Percentiles rank a stretch among this genome's conserved stretches.
Evolutionary conservation across 768 basidiomycete genomes (phyloP).

Genomic region (Krasilnikovozyma curviuscula): DNA sequence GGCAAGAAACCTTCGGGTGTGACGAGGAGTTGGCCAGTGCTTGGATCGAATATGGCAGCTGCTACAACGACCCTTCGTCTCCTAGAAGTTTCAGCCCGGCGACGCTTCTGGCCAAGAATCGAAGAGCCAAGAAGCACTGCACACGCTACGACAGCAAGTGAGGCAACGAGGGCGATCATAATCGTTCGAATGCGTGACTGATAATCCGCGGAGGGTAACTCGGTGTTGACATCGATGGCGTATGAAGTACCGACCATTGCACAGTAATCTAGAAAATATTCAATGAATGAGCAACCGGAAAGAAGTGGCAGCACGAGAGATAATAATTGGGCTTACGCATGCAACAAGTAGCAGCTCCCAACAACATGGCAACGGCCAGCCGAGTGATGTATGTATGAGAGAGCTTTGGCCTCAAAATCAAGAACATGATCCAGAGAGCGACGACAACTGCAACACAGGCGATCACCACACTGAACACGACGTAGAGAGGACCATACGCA

Average conservation of each 20-base stretch:
- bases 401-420: slow-evolving; percentile 28
- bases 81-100: slow-evolving; percentile 14
- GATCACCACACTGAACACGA: slow-evolving; percentile 25
- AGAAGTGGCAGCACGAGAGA: background rate
- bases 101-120: slow-evolving; percentile 16
- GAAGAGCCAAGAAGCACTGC: slow-evolving; percentile 21
- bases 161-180: slow-evolving; percentile 24
- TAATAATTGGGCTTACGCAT: too few relatives aligned
- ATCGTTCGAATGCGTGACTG: slow-evolving; percentile 13
- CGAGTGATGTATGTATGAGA: slow-evolving; percentile 24
- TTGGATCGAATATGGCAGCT: slow-evolving; percentile 21
- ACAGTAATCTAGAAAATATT: background rate
- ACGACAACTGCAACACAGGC: slow-evolving; percentile 24
- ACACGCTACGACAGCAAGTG: slow-evolving; percentile 24
- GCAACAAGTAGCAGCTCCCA: slow-evolving; percentile 22
- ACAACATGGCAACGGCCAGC: slow-evolving; percentile 21
- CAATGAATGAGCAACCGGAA: background rate
- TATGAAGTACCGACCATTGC: slow-evolving; percentile 7
- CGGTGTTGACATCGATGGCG: slow-evolving; percentile 3
- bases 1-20: slow-evolving; percentile 25
- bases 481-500: slow-evolving; percentile 19
- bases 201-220: background rate
- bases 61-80: slow-evolving; percentile 25
- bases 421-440: slow-evolving; percentile 28
- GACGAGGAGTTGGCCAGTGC: slow-evolving; percentile 23